These are phyloP conservation scores for Leccinum subgranulosum DNA, from an alignment of 768 basidiomycete genomes.

Conservation along the genomic window DNA sequence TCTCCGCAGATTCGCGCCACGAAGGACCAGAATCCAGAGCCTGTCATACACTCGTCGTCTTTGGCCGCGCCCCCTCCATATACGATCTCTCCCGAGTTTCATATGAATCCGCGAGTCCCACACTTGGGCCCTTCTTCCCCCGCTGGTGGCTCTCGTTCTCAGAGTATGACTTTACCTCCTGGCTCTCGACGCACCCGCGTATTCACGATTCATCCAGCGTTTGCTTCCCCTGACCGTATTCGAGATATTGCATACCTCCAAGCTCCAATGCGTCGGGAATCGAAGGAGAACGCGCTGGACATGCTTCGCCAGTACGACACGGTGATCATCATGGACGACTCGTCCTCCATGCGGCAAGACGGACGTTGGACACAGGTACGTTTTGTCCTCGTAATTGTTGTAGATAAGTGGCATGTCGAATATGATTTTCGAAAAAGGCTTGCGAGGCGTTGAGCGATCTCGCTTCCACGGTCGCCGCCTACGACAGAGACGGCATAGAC, in stretches of 20 bases:
- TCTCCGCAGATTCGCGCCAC: constrained; percentile 6
- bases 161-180: constrained; percentile 20
- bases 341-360: constrained; percentile 48
- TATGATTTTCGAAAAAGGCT: neutral
- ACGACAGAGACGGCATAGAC: constrained; percentile 60
- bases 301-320: constrained; percentile 50
- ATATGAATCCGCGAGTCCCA: neutral
- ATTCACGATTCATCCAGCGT: constrained; percentile 22
- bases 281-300: constrained; percentile 30
- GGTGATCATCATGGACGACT: constrained; percentile 60
- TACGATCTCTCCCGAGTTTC: constrained; percentile 5
- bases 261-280: constrained; percentile 26
- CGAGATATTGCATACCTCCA: constrained; percentile 23
- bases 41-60: constrained; percentile 1
- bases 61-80: constrained; percentile 27
- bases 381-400: neutral
- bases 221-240: constrained; percentile 14
- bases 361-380: constrained; percentile 49
- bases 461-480: constrained; percentile 44
- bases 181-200: constrained; percentile 21
- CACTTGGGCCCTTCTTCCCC: neutral
- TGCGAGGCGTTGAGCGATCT: constrained; percentile 37
- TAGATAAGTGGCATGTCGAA: neutral
- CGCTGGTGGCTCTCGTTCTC: neutral
- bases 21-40: neutral